phyloP scores from a whole-genome alignment of 306 rosid species.

The Ziziphus jujuba region DNA sequence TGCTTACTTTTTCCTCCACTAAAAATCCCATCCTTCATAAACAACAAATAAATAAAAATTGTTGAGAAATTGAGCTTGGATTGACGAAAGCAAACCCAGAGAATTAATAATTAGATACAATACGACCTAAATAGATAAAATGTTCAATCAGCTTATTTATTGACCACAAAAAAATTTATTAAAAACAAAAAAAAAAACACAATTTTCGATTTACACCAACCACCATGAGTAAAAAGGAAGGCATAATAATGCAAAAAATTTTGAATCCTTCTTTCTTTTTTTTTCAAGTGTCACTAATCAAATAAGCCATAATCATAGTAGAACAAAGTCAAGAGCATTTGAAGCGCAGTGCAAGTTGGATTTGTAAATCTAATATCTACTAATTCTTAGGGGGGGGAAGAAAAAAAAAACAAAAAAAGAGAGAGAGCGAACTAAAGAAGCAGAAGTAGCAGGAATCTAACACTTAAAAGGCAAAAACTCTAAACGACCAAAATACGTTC shows the following conservation, averaged over 20 bases:
- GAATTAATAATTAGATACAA: too few relatives aligned
- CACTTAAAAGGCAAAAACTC: background rate
- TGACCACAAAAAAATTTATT: too few relatives aligned
- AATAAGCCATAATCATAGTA: background rate
- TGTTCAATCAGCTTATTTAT: too few relatives aligned
- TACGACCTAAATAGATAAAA: too few relatives aligned
- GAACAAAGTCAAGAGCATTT: too few relatives aligned
- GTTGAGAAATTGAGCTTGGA: too few relatives aligned
- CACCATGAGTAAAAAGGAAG: too few relatives aligned
- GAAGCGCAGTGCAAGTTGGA: too few relatives aligned
- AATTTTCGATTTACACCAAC: background rate
- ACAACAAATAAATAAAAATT: background rate
- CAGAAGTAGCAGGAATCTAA: background rate
- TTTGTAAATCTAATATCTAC: too few relatives aligned
- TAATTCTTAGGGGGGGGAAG: too few relatives aligned
- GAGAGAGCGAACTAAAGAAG: background rate
- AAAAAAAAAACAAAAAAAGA: background rate
- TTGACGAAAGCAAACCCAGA: too few relatives aligned
- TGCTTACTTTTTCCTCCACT: slow-evolving; percentile 22
- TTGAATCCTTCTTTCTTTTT: background rate
- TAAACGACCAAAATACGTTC: background rate
- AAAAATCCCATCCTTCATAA: slow-evolving; percentile 10
- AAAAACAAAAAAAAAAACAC: too few relatives aligned
- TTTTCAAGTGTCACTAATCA: slow-evolving; percentile 1
- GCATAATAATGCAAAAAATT: background rate